phyloP scores from a whole-genome alignment of 345 rosid species.

The Brassica nigra region DNA sequence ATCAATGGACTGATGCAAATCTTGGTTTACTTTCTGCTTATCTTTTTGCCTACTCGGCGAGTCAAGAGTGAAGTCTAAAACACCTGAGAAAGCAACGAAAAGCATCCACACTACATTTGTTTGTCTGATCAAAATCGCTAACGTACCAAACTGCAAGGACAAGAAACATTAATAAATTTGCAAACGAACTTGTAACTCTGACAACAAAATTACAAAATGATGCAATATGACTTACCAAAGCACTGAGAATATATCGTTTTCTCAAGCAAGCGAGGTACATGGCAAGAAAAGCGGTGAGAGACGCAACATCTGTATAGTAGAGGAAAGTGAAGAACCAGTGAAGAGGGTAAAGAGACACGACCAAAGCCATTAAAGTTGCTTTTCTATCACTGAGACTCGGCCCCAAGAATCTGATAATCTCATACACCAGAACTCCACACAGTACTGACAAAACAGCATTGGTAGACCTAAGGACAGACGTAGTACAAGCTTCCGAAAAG shows the following conservation, averaged over 20 bases:
- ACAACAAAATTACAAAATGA: constrained; percentile 11
- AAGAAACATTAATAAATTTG: constrained; percentile 20
- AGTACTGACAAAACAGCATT: constrained; percentile 69
- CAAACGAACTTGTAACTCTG: not conserved
- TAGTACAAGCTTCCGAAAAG: constrained; percentile 60
- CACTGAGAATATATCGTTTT: constrained; percentile 69
- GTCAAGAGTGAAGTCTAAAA: constrained; percentile 60
- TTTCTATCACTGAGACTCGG: constrained; percentile 61
- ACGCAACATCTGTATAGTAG: constrained; percentile 94
- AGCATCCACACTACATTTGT: constrained; percentile 90
- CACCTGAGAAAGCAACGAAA: constrained; percentile 79
- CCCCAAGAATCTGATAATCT: constrained; percentile 63
- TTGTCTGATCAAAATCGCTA: constrained; percentile 72
- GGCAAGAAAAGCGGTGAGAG: constrained; percentile 77
- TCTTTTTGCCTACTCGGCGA: constrained; percentile 33
- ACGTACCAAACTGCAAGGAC: constrained; percentile 67
- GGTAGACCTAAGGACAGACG: constrained; percentile 60
- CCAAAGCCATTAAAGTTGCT: constrained; percentile 57
- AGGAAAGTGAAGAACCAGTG: constrained; percentile 96
- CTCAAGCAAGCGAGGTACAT: constrained; percentile 87
- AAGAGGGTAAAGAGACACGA: constrained; percentile 76
- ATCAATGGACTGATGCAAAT: constrained; percentile 23
- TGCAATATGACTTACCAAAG: constrained; percentile 58
- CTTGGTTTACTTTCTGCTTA: constrained; percentile 33
- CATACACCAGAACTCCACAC: constrained; percentile 72